phyloP scores from a whole-genome alignment of 805 yeast genomes.

The Torulaspora delbrueckii region DNA sequence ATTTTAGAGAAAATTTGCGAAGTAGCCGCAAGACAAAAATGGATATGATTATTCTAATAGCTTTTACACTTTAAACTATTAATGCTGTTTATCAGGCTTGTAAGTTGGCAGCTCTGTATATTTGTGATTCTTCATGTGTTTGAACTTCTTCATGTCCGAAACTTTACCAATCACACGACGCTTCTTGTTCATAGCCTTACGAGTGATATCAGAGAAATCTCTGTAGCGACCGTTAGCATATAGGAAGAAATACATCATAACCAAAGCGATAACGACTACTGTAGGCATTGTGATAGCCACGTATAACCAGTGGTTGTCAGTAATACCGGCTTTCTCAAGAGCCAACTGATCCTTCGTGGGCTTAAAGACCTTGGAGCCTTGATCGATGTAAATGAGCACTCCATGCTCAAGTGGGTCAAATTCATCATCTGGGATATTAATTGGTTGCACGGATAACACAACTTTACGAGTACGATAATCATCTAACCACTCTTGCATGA shows the following conservation, averaged over 20 bases:
- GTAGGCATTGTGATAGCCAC: conserved; percentile 66
- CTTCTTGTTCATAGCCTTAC: conserved; percentile 32
- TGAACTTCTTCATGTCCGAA: conserved; percentile 32
- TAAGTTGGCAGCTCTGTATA: conserved; percentile 41
- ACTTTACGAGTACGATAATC: conserved; percentile 51
- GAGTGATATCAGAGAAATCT: conserved; percentile 45
- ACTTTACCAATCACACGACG: conserved; percentile 41
- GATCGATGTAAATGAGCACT: conserved; percentile 43
- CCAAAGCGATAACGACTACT: conserved; percentile 52
- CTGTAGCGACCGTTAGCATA: conserved; percentile 51
- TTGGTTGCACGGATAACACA: conserved; percentile 70
- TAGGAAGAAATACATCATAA: conserved; percentile 62
- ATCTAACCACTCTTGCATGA: conserved; percentile 60
- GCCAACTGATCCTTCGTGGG: conserved; percentile 42
- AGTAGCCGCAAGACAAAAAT: conserved; percentile 36
- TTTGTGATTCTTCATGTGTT: conserved; percentile 35
- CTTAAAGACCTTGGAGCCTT: conserved; percentile 41
- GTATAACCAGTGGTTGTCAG: conserved; percentile 50
- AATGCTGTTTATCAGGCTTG: conserved; percentile 27
- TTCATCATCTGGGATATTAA: conserved; percentile 57
- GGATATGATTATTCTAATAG: conserved; percentile 23
- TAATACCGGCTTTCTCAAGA: conserved; percentile 42
- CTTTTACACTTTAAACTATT: conserved; percentile 5
- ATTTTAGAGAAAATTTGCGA: conserved; percentile 36
- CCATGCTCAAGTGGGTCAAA: conserved; percentile 52